Evolutionary conservation across 192 early-diverging fungal species (phyloP), one percentile per base, ranked within the genome.

Genomic region (Gaertneriomyces sp.): DNA sequence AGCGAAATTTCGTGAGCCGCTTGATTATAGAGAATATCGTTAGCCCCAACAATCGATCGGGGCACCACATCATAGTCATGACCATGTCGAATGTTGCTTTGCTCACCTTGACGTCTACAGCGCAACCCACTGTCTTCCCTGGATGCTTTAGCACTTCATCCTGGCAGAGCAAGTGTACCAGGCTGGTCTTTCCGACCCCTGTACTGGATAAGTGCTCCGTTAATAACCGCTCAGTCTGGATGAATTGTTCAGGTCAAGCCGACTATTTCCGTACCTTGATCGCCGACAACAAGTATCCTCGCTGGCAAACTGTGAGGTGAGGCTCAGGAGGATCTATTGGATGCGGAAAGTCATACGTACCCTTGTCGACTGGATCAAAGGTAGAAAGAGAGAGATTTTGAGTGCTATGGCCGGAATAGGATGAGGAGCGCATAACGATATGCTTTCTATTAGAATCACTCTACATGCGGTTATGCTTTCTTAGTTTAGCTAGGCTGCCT

Each of bases 141-240:
- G 71, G 69, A 6, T 68, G 4, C 52, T 61, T 45, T 10, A 81
- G 63, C 41, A 66, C 63, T 40, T 80, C 78, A 43, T 73, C 72
- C 39, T 79, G 76, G 54, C 82, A 82, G 8, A 84, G 69, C 14
- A 79, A 68, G 53, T 84, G 77, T 3, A 83, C 76, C 11, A 83
- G 53, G n/a, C 76, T 79, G 4, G 82, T 76, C 64, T 84, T 84
- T 9, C 82, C 82, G 70, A 73, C 64, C 41, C 64, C 71, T 73
- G 14, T 14, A 42, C 12, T 59, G 58, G 58, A 33, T 11, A 14
- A n/a, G 12, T 25, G 45, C 17, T 50, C 16, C 20, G 45, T 14
- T 19, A 39, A n/a, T 14, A 68, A 41, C 33, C 19, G 8, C 8
- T 20, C 33, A 5, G 4, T 9, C 11, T 5, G 8, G 17, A 20